Evolutionary conservation across 2,329 filamentous ascomycete genomes (phyloP).

Genomic region (Microthyrium microscopicum): DNA sequence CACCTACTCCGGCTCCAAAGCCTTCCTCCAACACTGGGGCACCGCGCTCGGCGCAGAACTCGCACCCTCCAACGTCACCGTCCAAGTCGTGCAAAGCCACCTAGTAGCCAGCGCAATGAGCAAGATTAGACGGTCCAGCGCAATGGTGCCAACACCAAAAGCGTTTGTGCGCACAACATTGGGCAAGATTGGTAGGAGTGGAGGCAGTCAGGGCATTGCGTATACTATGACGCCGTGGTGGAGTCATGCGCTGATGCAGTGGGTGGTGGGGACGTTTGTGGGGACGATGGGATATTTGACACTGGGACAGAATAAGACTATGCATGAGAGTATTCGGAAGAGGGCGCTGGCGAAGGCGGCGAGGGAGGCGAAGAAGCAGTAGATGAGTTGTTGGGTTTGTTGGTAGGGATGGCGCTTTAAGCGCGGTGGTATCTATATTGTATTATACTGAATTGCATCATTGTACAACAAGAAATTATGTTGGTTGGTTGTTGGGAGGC

Average conservation of each 20-base stretch:
- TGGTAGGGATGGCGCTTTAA: not conserved
- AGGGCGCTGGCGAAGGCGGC: constrained; percentile 72
- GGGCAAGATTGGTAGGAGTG: constrained; percentile 61
- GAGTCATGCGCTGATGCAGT: constrained; percentile 80
- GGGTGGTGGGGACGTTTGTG: constrained; percentile 48
- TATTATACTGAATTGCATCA: too few species aligned
- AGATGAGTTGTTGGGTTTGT: not conserved
- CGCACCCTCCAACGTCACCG: constrained; percentile 61
- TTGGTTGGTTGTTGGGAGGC: too few species aligned
- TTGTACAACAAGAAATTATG: too few species aligned
- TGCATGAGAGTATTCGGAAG: constrained; percentile 71
- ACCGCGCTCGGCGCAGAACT: constrained; percentile 72
- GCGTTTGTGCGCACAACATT: constrained; percentile 67
- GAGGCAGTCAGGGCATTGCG: constrained; percentile 53
- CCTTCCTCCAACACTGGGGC: constrained; percentile 95
- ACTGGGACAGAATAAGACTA: constrained; percentile 45
- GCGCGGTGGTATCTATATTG: too few species aligned
- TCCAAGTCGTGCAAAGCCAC: constrained; percentile 85
- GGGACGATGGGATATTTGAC: constrained; percentile 36
- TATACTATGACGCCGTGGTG: constrained; percentile 87
- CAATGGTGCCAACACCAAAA: constrained; percentile 65
- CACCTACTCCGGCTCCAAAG: constrained; percentile 95
- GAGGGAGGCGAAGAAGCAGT: constrained; percentile 55
- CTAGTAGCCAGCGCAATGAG: constrained; percentile 94
- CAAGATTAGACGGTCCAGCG: constrained; percentile 69